Conservation (phyloP, 2,329 filamentous ascomycete species). For the Colletotrichum tabaci region DNA sequence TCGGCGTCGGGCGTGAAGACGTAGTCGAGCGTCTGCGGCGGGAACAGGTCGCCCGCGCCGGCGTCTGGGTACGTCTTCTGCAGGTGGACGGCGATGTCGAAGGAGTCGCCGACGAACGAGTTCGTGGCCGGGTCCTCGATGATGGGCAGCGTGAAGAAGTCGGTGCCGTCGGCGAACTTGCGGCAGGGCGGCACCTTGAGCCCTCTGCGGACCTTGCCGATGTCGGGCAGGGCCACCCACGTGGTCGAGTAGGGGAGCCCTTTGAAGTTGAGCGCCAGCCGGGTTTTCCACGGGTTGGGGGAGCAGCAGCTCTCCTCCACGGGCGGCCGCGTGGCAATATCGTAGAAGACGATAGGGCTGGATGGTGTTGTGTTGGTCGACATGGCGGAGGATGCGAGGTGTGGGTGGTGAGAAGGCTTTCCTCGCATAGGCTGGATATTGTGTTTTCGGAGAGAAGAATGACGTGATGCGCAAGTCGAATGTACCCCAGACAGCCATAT, state of each 20-base stretch:
- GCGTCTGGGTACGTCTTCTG: constrained; percentile 64
- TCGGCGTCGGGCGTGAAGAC: constrained; percentile 47
- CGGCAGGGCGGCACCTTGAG: constrained; percentile 66
- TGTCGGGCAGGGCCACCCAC: constrained; percentile 68
- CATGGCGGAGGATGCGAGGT: constrained; percentile 25
- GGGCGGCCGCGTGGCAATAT: constrained; percentile 57
- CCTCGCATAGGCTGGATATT: neutral
- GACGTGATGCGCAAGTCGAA: neutral
- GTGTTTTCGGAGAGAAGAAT: neutral
- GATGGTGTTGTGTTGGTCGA: constrained; percentile 20
- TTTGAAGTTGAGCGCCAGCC: constrained; percentile 61
- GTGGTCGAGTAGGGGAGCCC: constrained; percentile 50
- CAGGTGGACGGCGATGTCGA: constrained; percentile 75
- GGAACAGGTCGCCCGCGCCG: constrained; percentile 65
- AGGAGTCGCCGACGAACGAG: constrained; percentile 70
- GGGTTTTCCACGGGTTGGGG: constrained; percentile 53
- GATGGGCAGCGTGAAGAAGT: constrained; percentile 74
- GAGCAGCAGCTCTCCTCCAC: constrained; percentile 45
- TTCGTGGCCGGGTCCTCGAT: constrained; percentile 61
- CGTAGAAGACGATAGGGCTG: constrained; percentile 56
- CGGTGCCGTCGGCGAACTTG: constrained; percentile 68
- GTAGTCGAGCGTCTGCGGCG: constrained; percentile 59
- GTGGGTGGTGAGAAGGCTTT: neutral
- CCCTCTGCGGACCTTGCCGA: constrained; percentile 61
- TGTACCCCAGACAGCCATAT: neutral